phyloP scores from a whole-genome alignment of 192 early-diverging fungal species.

The Dispira parvispora region DNA sequence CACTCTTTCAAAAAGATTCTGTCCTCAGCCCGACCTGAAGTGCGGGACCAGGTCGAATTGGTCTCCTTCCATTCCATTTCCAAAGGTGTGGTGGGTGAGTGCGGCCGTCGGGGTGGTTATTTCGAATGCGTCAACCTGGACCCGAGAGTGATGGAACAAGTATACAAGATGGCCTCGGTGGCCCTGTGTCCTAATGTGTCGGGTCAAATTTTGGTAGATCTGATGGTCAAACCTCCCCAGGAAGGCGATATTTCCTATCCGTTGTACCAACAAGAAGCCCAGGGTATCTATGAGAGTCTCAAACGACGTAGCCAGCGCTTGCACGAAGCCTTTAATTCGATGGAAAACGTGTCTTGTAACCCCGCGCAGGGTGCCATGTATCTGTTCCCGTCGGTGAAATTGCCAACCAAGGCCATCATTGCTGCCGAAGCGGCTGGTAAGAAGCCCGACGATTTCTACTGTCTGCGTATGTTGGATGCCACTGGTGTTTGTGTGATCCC shows the following conservation, averaged over 20 bases:
- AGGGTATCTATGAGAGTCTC: slow-evolving; percentile 63
- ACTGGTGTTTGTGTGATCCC: slow-evolving; percentile 96
- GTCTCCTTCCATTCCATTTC: slow-evolving; percentile 94
- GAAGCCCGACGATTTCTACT: slow-evolving; percentile 79
- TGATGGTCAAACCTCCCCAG: slow-evolving; percentile 84
- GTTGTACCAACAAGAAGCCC: slow-evolving; percentile 53
- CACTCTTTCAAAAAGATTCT: slow-evolving; percentile 94
- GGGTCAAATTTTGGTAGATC: slow-evolving; percentile 87
- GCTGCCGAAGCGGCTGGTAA: slow-evolving; percentile 52
- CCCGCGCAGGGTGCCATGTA: slow-evolving; percentile 92
- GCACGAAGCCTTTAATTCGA: slow-evolving; percentile 55
- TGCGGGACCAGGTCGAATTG: slow-evolving; percentile 55
- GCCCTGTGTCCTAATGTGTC: slow-evolving; percentile 86
- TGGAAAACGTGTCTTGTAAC: slow-evolving; percentile 76
- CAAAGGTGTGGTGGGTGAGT: slow-evolving; percentile 98
- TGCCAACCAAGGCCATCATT: slow-evolving; percentile 60
- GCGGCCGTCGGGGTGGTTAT: slow-evolving; percentile 93
- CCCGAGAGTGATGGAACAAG: slow-evolving; percentile 50
- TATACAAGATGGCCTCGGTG: slow-evolving; percentile 90
- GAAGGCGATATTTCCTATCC: slow-evolving; percentile 61
- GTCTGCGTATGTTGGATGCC: slow-evolving; percentile 76
- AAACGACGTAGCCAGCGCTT: slow-evolving; percentile 58
- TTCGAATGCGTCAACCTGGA: slow-evolving; percentile 85
- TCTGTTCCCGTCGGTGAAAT: slow-evolving; percentile 68
- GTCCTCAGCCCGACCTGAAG: slow-evolving; percentile 48